Base-by-base conservation (phyloP, 2,329 filamentous ascomycete genomes). In the Ceratocystis albifundus region DNA sequence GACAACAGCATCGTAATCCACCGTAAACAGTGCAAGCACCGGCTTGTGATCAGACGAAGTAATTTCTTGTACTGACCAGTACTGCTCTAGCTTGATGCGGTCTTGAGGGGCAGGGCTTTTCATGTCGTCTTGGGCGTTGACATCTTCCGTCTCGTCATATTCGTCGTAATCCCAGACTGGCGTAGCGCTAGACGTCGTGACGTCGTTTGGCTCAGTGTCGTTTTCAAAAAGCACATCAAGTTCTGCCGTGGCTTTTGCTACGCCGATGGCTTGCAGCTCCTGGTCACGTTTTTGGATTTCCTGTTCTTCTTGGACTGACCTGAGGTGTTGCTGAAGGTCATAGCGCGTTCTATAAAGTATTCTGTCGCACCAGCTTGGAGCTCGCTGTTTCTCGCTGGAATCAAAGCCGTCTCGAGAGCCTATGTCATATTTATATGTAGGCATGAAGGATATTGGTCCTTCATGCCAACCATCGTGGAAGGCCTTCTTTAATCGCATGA, bases 371-470 rank as follows among this genome's bases (percentile, higher is more conserved):
- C 94, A 99, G 73, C 91, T 96, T 2, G 94, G 94, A 1, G 89
- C 88, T 65, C 95, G 84, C 69, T 87, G 87, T 77, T 99, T 99
- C 73, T 97, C 94, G 70, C 92, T 96, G 0, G 92, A 90, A 76
- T 99, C 95, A 73, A 96, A 99, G 36, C 91, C 82, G 1, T 89
- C 89, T 41, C 96, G 84, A 36, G 88, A 96, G n/a, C 94, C 94
- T 32, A 96, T 81, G 72, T 99, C 95, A 71, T 99, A 99, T 75
- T 99, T 99, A 76, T 99, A 99, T 0, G 94, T 95, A 1, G 94
- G 94, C 17, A 97, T 74, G 72, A 99, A 99, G 0, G 84, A 84
- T 66, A 99, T 92, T 0, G 85, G 80, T 0, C 92, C 94, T 78
- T 99, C 94, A 63, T 83, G 82, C 92, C 94, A 99, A 0, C 92